These are phyloP conservation scores for Sanguinoderma infundibulare DNA, from an alignment of 1,284 basidiomycete species.

Conservation along the genomic window DNA sequence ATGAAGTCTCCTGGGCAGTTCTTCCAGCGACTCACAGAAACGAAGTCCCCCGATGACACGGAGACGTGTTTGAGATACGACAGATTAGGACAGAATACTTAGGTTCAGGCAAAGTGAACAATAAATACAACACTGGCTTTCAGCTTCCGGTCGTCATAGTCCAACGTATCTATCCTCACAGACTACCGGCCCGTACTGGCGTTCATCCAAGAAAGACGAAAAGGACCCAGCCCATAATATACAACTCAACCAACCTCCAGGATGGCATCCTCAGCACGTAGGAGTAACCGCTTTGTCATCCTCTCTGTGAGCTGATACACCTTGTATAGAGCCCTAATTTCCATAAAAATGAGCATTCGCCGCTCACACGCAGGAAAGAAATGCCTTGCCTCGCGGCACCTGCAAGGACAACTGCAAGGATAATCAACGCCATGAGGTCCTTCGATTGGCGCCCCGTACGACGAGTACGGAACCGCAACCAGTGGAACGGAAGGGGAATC, in stretches of 20 bases:
- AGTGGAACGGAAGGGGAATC: slow-evolving; percentile 65
- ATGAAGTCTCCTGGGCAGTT: too few species aligned
- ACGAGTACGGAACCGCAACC: slow-evolving; percentile 64
- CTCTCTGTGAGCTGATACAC: slow-evolving; percentile 70
- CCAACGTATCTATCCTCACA: too few species aligned
- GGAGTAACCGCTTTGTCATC: slow-evolving; percentile 61
- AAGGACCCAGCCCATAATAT: not conserved
- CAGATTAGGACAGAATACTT: too few species aligned
- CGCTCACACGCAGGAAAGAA: not conserved
- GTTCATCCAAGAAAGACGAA: not conserved
- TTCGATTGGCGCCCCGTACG: slow-evolving; percentile 53
- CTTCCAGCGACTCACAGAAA: too few species aligned
- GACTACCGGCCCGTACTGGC: not conserved
- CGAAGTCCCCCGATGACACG: too few species aligned
- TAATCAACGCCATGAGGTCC: slow-evolving; percentile 67
- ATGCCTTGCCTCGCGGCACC: slow-evolving; percentile 63
- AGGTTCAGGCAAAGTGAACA: too few species aligned
- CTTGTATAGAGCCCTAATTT: slow-evolving; percentile 63
- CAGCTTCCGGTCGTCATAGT: too few species aligned
- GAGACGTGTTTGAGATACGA: too few species aligned
- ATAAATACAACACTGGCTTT: slow-evolving; percentile 1
- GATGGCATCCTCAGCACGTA: slow-evolving; percentile 78
- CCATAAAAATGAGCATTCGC: not conserved
- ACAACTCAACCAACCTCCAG: slow-evolving; percentile 58
- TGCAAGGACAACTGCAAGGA: slow-evolving; percentile 63